Base-by-base conservation (phyloP, 169 alveolate genomes). In the Plasmodium vivax region DNA sequence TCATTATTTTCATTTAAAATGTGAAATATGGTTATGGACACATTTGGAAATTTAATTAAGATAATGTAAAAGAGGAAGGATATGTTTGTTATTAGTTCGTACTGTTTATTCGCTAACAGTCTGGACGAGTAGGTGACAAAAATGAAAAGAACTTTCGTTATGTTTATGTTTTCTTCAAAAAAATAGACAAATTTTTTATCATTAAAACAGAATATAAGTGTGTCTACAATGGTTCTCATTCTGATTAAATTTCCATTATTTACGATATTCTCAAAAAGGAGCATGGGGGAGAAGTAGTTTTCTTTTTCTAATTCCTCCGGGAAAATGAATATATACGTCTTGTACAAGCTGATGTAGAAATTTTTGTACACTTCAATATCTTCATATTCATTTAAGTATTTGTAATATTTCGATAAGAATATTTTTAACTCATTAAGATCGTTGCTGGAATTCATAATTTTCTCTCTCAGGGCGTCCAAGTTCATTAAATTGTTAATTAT, bases 71-170 rank as follows among this genome's bases (percentile, higher is more conserved):
- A 92, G 74, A 92, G 95, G 77, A 92, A 92, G 36, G 95, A 92
- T 81, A 92, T 92, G 77, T 81, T 92, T 45, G 95, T 54, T 71
- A 92, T 82, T 47, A 92, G 92, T 92, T 95, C 98, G 93, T 92
- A 95, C 43, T 92, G 88, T 77, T 95, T 85, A 81, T 84, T 94
- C 74, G 95, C 82, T 62, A 96, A 95, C 82, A 94, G 85, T 88
- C 95, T 94, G 94, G 97, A 93, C 16, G 96, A 47, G 80, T 96
- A 93, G 16, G 96, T 85, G 62, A 96, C 95, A 85, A 96, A 96
- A n/a, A 87, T 95, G 51, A 93, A 92, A 41, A 95, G 95, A 16
- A 93, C 95, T 82, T 93, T 96, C 27, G 94, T 84, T 71, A 95
- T 92, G 82, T 95, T 96, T 91, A 96, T 93, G 72, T 95, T 95